phyloP scores from a whole-genome alignment of 1,139 yeast species.

The Kodamaea ohmeri region DNA sequence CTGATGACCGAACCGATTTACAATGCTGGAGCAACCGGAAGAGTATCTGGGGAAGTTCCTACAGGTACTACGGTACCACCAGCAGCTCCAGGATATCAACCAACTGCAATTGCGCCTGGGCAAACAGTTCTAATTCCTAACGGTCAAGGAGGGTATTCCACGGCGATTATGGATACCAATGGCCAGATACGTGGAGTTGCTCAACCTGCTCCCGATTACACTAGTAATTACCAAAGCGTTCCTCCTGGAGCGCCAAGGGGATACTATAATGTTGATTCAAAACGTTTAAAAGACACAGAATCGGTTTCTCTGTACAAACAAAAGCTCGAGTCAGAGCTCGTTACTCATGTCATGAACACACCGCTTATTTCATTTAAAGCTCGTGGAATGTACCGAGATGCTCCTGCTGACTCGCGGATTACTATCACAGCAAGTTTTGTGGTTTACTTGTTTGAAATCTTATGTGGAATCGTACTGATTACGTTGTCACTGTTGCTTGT shows the following conservation, averaged over 20 bases:
- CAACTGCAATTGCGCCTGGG: neutral
- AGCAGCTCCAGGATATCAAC: neutral
- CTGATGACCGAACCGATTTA: neutral
- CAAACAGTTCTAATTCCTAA: constrained; percentile 2
- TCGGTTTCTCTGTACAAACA: constrained; percentile 27
- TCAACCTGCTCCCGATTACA: neutral
- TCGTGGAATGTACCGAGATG: constrained; percentile 1
- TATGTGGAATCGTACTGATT: constrained; percentile 33
- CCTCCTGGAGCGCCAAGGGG: neutral
- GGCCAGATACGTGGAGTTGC: constrained; percentile 1
- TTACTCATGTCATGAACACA: constrained; percentile 36
- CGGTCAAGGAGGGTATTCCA: neutral
- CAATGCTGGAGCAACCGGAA: neutral
- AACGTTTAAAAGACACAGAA: constrained; percentile 12
- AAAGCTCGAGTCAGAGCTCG: constrained; percentile 30
- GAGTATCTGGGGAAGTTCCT: neutral
- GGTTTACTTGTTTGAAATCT: constrained; percentile 35
- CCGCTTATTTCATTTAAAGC: constrained; percentile 25
- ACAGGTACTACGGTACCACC: neutral
- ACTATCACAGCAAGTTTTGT: constrained; percentile 31
- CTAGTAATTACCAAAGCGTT: neutral
- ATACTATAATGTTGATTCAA: neutral
- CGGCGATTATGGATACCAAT: constrained; percentile 3
- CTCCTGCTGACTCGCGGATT: constrained; percentile 18
- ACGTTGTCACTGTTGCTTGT: constrained; percentile 29